Conservation (phyloP, 2,329 filamentous ascomycete genomes). For the Colletotrichum sp. region DNA sequence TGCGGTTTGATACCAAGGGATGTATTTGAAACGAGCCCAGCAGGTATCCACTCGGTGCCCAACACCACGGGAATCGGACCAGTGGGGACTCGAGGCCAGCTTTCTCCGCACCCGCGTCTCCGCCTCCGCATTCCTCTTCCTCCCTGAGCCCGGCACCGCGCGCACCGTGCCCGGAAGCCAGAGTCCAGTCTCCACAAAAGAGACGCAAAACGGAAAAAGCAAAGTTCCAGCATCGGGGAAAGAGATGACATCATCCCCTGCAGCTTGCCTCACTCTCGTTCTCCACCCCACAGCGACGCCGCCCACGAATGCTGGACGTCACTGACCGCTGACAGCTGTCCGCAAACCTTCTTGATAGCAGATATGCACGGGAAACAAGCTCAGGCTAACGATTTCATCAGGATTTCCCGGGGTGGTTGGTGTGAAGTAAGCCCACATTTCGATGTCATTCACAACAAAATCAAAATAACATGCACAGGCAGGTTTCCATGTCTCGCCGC, state of each 20-base stretch:
- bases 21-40: background rate
- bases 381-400: background rate
- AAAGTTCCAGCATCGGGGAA: background rate
- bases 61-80: background rate
- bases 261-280: background rate
- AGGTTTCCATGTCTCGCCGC: background rate
- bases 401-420: background rate
- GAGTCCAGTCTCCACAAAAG: background rate
- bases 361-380: background rate
- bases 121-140: slow-evolving; percentile 12
- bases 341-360: background rate
- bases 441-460: background rate
- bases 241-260: slow-evolving; percentile 10
- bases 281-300: background rate
- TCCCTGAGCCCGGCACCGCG: background rate
- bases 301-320: background rate
- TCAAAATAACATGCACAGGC: background rate
- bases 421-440: background rate
- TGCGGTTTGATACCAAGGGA: background rate
- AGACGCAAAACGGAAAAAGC: background rate
- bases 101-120: background rate
- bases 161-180: slow-evolving; percentile 1
- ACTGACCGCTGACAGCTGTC: background rate
- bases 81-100: slow-evolving; percentile 3
- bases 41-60: background rate